Conservation (phyloP, 371 early-diverging fungal genomes). For the Actinomortierella ambigua region DNA sequence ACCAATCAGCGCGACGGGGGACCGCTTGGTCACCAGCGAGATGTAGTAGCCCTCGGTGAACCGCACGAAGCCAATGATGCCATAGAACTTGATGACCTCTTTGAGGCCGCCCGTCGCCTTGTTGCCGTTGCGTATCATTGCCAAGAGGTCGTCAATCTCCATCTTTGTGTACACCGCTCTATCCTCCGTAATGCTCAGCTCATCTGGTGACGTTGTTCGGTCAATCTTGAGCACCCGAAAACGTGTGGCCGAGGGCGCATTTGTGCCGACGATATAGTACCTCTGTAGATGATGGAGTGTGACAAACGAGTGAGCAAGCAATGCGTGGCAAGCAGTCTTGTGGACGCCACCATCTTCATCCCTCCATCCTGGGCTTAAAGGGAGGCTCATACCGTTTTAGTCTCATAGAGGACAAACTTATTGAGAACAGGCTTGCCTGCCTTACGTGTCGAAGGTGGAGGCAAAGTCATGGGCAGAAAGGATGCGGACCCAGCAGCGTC, state of each 20-base stretch:
- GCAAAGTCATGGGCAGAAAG: conserved; percentile 25
- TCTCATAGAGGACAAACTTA: conserved; percentile 83
- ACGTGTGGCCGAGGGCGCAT: conserved; percentile 66
- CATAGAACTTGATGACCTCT: conserved; percentile 67
- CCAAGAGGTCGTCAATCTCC: conserved; percentile 76
- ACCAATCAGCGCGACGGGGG: conserved; percentile 92
- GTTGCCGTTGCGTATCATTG: conserved; percentile 86
- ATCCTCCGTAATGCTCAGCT: conserved; percentile 69
- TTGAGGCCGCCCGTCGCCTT: conserved; percentile 76
- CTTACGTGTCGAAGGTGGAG: conserved; percentile 27
- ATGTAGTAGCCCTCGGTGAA: conserved; percentile 95
- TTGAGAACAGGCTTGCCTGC: conserved; percentile 53
- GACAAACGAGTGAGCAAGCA: neutral
- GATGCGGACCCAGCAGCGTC: too few species aligned
- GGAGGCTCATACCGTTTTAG: conserved; percentile 67
- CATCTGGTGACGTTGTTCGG: conserved; percentile 61
- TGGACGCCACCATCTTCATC: too few species aligned
- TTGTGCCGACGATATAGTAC: conserved; percentile 85
- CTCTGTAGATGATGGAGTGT: conserved; percentile 48
- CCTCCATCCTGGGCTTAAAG: neutral
- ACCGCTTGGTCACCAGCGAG: conserved; percentile 83
- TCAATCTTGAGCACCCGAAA: conserved; percentile 90
- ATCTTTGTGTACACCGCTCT: conserved; percentile 73
- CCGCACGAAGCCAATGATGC: conserved; percentile 82
- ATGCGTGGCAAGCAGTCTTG: too few species aligned